A percentile compares a stretch with the other conserved stretches of the same genome.
Evolutionary conservation across 371 early-diverging fungal species (phyloP).

Genomic region (Lichtheimia corymbifera): DNA sequence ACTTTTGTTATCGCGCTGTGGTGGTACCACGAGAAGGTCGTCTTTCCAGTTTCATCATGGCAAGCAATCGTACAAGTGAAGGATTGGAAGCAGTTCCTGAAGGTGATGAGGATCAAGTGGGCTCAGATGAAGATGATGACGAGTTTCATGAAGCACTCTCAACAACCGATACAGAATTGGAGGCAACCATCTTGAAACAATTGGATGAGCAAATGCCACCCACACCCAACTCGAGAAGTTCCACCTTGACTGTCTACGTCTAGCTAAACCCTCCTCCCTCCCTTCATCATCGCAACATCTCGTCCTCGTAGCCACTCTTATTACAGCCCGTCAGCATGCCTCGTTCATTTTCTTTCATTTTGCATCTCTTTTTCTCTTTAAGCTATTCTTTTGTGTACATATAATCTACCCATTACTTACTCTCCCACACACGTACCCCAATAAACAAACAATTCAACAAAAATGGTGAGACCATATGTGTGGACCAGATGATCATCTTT

Average conservation of each 20-base stretch:
- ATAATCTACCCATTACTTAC: too few species aligned
- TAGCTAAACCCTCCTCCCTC: too few species aligned
- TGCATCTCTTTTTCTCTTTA: too few species aligned
- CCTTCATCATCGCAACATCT: not conserved
- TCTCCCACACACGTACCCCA: too few species aligned
- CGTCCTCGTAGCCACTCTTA: too few species aligned
- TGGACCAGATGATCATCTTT: too few species aligned
- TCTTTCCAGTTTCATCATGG: slow-evolving; percentile 13
- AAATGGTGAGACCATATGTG: too few species aligned
- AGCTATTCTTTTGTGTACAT: too few species aligned
- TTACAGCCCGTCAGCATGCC: too few species aligned
- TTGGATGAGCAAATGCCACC: slow-evolving; percentile 11
- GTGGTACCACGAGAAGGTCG: slow-evolving; percentile 21
- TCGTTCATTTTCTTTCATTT: too few species aligned
- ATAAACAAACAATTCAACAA: too few species aligned
- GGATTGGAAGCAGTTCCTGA: slow-evolving; percentile 36
- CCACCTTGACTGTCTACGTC: slow-evolving; percentile 14
- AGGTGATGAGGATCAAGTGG: slow-evolving; percentile 25
- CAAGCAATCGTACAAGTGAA: slow-evolving; percentile 20
- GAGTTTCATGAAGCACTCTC: slow-evolving; percentile 20
- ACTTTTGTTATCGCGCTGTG: slow-evolving; percentile 36
- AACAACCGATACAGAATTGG: slow-evolving; percentile 17
- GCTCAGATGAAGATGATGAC: slow-evolving; percentile 14
- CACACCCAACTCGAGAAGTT: slow-evolving; percentile 2
- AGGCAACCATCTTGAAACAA: slow-evolving; percentile 13